phyloP scores from a whole-genome alignment of 257 asterid species.

The Nicotiana sylvestris region DNA sequence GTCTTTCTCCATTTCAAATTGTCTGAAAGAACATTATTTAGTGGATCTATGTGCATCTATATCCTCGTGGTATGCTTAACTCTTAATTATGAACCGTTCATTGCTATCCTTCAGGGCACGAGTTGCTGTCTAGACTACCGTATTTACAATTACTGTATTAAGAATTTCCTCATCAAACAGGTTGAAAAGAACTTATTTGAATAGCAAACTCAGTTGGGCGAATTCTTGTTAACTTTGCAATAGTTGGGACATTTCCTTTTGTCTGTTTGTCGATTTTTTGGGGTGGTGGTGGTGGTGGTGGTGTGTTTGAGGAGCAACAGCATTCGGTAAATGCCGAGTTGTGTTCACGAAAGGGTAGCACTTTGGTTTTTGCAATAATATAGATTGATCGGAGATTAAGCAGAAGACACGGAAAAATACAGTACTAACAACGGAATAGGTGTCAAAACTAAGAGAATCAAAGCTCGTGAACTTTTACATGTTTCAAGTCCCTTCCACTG shows the following conservation, averaged over 20 bases:
- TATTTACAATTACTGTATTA: neutral
- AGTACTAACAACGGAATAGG: too few species aligned
- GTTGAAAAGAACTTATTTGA: neutral
- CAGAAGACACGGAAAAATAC: neutral
- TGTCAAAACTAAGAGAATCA: neutral
- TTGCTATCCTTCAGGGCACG: neutral
- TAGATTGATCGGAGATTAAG: neutral
- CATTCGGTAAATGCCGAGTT: neutral
- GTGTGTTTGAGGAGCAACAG: neutral
- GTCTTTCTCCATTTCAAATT: neutral
- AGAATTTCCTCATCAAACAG: neutral
- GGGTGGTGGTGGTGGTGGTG: too few species aligned
- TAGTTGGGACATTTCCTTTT: neutral
- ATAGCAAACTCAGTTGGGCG: neutral
- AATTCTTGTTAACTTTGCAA: neutral
- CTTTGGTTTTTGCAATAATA: neutral
- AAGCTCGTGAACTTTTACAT: neutral
- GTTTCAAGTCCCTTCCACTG: neutral
- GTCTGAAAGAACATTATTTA: neutral
- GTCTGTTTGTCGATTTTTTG: neutral
- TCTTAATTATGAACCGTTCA: neutral
- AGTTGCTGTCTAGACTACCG: neutral
- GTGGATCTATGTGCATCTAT: neutral
- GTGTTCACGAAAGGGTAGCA: neutral
- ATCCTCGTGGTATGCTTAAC: neutral